Evolutionary conservation across 257 asterid species (phyloP), one percentile per base, ranked within the genome.

Genomic region (Nemophila menziesii): DNA sequence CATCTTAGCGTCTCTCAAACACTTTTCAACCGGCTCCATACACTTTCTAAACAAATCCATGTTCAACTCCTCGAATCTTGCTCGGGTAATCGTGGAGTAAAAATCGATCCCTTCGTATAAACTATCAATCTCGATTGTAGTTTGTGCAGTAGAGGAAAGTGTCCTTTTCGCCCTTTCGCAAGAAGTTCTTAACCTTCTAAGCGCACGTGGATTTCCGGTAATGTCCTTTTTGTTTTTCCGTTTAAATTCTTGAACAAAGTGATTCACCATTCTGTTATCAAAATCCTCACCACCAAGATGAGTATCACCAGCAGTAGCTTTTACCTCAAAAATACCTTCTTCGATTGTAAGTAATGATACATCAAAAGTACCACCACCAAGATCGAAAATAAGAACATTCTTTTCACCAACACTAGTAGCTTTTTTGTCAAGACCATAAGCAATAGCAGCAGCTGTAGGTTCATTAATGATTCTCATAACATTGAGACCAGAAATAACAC

Each of bases 21-120:
- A 34, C 40, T 34, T 34, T 15, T 34, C 40, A 34, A 34, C 40
- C 10, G 40, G 40, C 5, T 34, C 40, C 40, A 34, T 34, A 8
- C 40, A 34, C 40, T 34, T 34, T 12, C 34, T 44, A 22, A 44
- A 16, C 33, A 45, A n/a, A n/a, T 23, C 40, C 40, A 34, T 34
- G 40, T 34, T 34, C 33, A 24, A 24, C 33, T 24, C 33, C 33
- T 24, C n/a, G n/a, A n/a, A n/a, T n/a, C n/a, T n/a, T n/a, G n/a
- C n/a, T n/a, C n/a, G n/a, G n/a, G n/a, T n/a, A n/a, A n/a, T n/a
- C n/a, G n/a, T n/a, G n/a, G n/a, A n/a, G n/a, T n/a, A n/a, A n/a
- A n/a, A n/a, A n/a, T n/a, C n/a, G n/a, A n/a, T n/a, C n/a, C n/a
- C n/a, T n/a, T n/a, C n/a, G n/a, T n/a, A n/a, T n/a, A n/a, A n/a